These are phyloP conservation scores for Daldinia childiae DNA, from an alignment of 495 filamentous ascomycete species.

Conservation along the genomic window DNA sequence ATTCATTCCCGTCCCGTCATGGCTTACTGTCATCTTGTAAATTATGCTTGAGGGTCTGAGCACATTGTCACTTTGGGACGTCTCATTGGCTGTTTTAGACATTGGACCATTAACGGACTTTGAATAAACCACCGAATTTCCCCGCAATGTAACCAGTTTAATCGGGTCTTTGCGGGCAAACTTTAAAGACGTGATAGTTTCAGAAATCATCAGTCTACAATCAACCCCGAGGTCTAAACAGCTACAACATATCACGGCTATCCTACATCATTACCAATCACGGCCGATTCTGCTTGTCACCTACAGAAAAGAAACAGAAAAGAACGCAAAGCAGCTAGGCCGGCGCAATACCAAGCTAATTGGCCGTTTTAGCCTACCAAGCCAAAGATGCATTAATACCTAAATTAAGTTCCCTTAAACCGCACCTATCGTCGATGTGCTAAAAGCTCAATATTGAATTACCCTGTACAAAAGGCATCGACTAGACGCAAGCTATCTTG, in stretches of 20 bases:
- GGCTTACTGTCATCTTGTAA: constrained; percentile 26
- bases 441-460: constrained; percentile 14
- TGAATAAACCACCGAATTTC: constrained; percentile 24
- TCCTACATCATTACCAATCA: constrained; percentile 26
- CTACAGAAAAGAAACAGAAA: constrained; percentile 6
- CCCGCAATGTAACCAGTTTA: constrained; percentile 36
- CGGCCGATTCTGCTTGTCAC: constrained; percentile 12
- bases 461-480: constrained; percentile 10
- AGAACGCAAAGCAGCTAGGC: constrained; percentile 9
- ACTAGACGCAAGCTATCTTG: constrained; percentile 8
- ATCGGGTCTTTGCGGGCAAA: constrained; percentile 35
- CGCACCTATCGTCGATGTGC: constrained; percentile 29
- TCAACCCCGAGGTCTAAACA: constrained; percentile 12
- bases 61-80: constrained; percentile 31
- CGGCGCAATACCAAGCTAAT: constrained; percentile 33
- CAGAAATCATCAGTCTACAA: constrained; percentile 16
- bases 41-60: constrained; percentile 28
- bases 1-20: constrained; percentile 12
- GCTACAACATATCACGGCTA: constrained; percentile 16
- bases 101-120: constrained; percentile 19
- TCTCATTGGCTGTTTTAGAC: constrained; percentile 25
- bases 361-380: constrained; percentile 39
- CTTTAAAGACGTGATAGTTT: constrained; percentile 30
- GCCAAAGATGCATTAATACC: constrained; percentile 35
- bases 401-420: constrained; percentile 40